A percentile compares a stretch with the other conserved stretches of the same genome.
These are phyloP conservation scores for Elongisporangium prolatum DNA, from an alignment of 352 stramenopile species.

Conservation along the genomic window DNA sequence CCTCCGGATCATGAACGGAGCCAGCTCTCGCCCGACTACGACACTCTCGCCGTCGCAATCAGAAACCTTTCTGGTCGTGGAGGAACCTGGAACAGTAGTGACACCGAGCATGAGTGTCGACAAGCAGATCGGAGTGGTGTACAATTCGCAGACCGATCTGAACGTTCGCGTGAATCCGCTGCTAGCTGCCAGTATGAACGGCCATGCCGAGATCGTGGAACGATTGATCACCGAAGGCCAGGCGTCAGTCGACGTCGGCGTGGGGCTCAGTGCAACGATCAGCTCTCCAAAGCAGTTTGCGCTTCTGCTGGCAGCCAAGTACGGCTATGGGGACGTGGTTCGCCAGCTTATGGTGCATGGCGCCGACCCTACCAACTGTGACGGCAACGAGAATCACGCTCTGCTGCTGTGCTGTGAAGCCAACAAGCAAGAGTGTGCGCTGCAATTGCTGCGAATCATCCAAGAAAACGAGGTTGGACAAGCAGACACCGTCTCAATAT, in stretches of 20 bases:
- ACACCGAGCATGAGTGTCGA: slow-evolving; percentile 20
- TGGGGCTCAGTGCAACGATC: slow-evolving; percentile 18
- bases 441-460: slow-evolving; percentile 28
- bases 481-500: slow-evolving; percentile 13
- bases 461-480: background rate
- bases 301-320: slow-evolving; percentile 90
- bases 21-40: slow-evolving; percentile 2
- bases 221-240: slow-evolving; percentile 36
- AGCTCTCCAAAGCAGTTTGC: slow-evolving; percentile 30
- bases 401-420: slow-evolving; percentile 53
- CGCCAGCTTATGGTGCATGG: slow-evolving; percentile 56
- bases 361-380: slow-evolving; percentile 26
- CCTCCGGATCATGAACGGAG: slow-evolving; percentile 9
- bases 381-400: slow-evolving; percentile 44
- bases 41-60: background rate
- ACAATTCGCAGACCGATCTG: slow-evolving; percentile 57
- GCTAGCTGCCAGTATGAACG: slow-evolving; percentile 69
- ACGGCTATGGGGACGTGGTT: slow-evolving; percentile 87
- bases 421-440: slow-evolving; percentile 41
- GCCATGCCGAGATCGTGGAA: slow-evolving; percentile 45
- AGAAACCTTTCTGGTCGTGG: background rate
- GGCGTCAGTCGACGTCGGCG: slow-evolving; percentile 12
- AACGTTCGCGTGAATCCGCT: slow-evolving; percentile 58
- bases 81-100: background rate
- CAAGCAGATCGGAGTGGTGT: slow-evolving; percentile 60